These are phyloP conservation scores for Dissophora ornata DNA, from an alignment of 192 early-diverging fungal genomes.

Conservation along the genomic window DNA sequence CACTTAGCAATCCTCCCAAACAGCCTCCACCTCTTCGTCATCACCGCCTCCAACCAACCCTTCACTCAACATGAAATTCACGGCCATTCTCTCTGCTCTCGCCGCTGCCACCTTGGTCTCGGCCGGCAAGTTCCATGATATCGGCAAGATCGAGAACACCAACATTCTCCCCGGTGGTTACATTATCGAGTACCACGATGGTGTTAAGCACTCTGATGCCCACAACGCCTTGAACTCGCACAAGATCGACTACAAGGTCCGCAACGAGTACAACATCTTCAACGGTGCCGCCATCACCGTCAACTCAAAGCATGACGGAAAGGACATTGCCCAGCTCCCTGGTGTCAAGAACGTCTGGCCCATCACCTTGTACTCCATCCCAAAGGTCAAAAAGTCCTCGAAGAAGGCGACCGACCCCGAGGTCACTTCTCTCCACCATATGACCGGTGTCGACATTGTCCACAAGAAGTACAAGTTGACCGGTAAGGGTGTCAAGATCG, in stretches of 20 bases:
- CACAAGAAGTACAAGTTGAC: constrained; percentile 52
- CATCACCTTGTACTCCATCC: constrained; percentile 54
- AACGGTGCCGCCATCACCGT: constrained; percentile 59
- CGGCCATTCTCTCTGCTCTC: constrained; percentile 34
- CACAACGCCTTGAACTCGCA: constrained; percentile 26
- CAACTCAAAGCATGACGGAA: constrained; percentile 35
- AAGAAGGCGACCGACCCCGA: constrained; percentile 25
- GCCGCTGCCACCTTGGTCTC: constrained; percentile 41
- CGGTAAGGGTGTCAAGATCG: constrained; percentile 61
- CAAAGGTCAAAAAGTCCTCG: constrained; percentile 21
- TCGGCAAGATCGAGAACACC: neutral
- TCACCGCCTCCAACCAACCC: neutral
- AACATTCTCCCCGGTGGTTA: constrained; percentile 17
- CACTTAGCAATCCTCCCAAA: neutral
- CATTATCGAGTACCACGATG: constrained; percentile 41
- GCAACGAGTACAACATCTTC: constrained; percentile 59
- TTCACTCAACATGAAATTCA: constrained; percentile 29
- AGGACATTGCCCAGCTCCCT: constrained; percentile 28
- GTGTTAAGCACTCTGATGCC: constrained; percentile 9
- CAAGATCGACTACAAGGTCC: constrained; percentile 39
- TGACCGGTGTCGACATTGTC: constrained; percentile 57
- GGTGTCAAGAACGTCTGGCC: constrained; percentile 60
- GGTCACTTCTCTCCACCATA: constrained; percentile 48
- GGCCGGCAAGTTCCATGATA: constrained; percentile 27
- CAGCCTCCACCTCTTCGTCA: neutral